Percentiles rank a stretch among this genome's conserved stretches.
phyloP scores from a whole-genome alignment of 208 protist species.

The Trypanosoma lewisi region DNA sequence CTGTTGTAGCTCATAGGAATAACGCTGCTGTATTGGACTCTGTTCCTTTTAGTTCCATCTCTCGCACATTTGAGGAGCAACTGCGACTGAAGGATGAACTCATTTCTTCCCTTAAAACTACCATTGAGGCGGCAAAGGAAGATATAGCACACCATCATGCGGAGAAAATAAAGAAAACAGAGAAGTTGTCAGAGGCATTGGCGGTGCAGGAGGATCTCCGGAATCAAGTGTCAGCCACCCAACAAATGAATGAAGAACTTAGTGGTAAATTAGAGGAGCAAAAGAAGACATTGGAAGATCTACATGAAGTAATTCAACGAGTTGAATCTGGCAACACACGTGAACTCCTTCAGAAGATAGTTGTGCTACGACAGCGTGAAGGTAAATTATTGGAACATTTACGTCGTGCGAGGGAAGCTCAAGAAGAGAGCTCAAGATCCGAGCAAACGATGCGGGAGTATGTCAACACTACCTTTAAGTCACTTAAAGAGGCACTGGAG shows the following conservation, averaged over 20 bases:
- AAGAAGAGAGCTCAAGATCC: constrained; percentile 41
- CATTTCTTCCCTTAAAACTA: constrained; percentile 55
- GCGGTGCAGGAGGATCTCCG: constrained; percentile 33
- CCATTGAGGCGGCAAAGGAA: constrained; percentile 30
- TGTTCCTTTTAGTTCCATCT: constrained; percentile 41
- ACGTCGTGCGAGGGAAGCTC: constrained; percentile 49
- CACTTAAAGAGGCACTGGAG: constrained; percentile 65
- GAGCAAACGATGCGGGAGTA: constrained; percentile 42
- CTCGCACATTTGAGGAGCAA: constrained; percentile 70
- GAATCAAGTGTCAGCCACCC: constrained; percentile 40
- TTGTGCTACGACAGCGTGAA: constrained; percentile 78
- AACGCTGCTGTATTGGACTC: background rate
- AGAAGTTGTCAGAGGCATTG: constrained; percentile 18
- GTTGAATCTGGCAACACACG: constrained; percentile 37
- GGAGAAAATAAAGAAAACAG: background rate
- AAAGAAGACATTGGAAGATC: constrained; percentile 55
- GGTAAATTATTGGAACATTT: constrained; percentile 75
- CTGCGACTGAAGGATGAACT: constrained; percentile 67
- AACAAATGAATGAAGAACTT: constrained; percentile 65
- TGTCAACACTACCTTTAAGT: constrained; percentile 56
- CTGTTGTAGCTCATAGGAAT: constrained; percentile 10
- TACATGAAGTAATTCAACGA: constrained; percentile 33
- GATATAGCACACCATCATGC: constrained; percentile 13
- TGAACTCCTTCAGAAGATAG: constrained; percentile 81
- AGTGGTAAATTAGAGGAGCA: constrained; percentile 36